These are phyloP conservation scores for Russula dissimulans DNA, from an alignment of 768 basidiomycete species.

Conservation along the genomic window DNA sequence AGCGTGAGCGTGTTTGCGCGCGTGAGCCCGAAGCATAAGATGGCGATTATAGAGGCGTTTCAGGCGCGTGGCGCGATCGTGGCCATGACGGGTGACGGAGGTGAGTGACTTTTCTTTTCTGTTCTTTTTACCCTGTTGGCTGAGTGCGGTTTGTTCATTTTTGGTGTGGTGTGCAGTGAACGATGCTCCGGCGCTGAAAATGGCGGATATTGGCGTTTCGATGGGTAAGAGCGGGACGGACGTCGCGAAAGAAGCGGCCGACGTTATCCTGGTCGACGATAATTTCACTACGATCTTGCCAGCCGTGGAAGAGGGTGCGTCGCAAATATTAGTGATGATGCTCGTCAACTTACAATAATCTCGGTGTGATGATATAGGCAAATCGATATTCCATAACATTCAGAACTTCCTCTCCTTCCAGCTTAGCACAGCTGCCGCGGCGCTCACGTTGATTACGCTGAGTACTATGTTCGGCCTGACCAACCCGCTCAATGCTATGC, in stretches of 20 bases:
- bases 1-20: slow-evolving; percentile 84
- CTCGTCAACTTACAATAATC: slow-evolving; percentile 7
- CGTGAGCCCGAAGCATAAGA: slow-evolving; percentile 95
- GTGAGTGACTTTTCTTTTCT: slow-evolving; percentile 32
- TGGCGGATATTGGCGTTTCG: slow-evolving; percentile 95
- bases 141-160: not conserved
- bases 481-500: slow-evolving; percentile 96
- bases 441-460: slow-evolving; percentile 88
- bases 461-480: slow-evolving; percentile 83
- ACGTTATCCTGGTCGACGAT: slow-evolving; percentile 94
- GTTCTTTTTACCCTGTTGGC: not conserved
- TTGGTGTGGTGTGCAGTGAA: slow-evolving; percentile 47
- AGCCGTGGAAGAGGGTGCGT: slow-evolving; percentile 83
- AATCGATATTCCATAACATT: slow-evolving; percentile 98
- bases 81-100: slow-evolving; percentile 97
- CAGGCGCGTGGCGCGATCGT: slow-evolving; percentile 84
- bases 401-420: slow-evolving; percentile 98
- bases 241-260: slow-evolving; percentile 96
- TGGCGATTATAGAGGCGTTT: slow-evolving; percentile 93
- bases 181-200: slow-evolving; percentile 92
- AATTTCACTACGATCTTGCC: slow-evolving; percentile 93
- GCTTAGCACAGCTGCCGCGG: slow-evolving; percentile 94
- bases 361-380: slow-evolving; percentile 38
- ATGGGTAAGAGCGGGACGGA: slow-evolving; percentile 99
- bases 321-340: not conserved